A percentile compares a stretch with the other conserved stretches of the same genome.
Evolutionary conservation across 768 basidiomycete species (phyloP).

Genomic region (Boletus subcaerulescens): DNA sequence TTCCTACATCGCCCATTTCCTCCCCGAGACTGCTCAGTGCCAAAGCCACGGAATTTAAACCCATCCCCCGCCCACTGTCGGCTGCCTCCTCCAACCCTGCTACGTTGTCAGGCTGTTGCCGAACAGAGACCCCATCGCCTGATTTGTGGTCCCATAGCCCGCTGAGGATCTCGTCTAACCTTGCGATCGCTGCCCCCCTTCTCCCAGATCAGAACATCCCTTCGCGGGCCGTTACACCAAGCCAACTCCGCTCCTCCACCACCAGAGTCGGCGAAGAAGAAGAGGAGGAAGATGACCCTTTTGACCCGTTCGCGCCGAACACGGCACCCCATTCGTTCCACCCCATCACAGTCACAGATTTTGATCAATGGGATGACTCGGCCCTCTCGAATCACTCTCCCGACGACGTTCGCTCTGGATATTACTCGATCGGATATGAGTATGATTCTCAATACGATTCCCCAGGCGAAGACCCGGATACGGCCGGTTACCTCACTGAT

Average conservation of each 20-base stretch:
- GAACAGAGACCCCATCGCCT: slow-evolving; percentile 82
- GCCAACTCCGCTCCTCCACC: slow-evolving; percentile 64
- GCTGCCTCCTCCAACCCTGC: slow-evolving; percentile 58
- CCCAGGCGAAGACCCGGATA: slow-evolving; percentile 46
- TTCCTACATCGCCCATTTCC: slow-evolving; percentile 79
- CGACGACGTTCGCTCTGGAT: slow-evolving; percentile 43
- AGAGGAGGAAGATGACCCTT: slow-evolving; percentile 81
- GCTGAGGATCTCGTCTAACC: slow-evolving; percentile 70
- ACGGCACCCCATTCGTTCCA: slow-evolving; percentile 53
- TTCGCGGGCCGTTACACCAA: slow-evolving; percentile 62
- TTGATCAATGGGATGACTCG: slow-evolving; percentile 57
- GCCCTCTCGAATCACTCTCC: slow-evolving; percentile 51
- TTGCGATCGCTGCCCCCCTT: slow-evolving; percentile 89
- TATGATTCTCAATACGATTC: slow-evolving; percentile 33
- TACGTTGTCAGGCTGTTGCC: slow-evolving; percentile 42
- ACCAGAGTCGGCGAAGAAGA: slow-evolving; percentile 56
- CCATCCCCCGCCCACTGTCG: slow-evolving; percentile 75
- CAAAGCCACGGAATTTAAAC: slow-evolving; percentile 87
- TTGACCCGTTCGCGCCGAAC: slow-evolving; percentile 66
- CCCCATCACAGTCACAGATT: slow-evolving; percentile 61
- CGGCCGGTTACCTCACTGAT: slow-evolving; percentile 65
- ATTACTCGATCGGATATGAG: slow-evolving; percentile 29
- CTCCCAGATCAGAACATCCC: slow-evolving; percentile 61
- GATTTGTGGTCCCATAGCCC: slow-evolving; percentile 83
- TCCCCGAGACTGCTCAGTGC: slow-evolving; percentile 86